Evolutionary conservation across 2,329 filamentous ascomycete species (phyloP), one percentile per base, ranked within the genome.

Genomic region (Cercospora sp.): DNA sequence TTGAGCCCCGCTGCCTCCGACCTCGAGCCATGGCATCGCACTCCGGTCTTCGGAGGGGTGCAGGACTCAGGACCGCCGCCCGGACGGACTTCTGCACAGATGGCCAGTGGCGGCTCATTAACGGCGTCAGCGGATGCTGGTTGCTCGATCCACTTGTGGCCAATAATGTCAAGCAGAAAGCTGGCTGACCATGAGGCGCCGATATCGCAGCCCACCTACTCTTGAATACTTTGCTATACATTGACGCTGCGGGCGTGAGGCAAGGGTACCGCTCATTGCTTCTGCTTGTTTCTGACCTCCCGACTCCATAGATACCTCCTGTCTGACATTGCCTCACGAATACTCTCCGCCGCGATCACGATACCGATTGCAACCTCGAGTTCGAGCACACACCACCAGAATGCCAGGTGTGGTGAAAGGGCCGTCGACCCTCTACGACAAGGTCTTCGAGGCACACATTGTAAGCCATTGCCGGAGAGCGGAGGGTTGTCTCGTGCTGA

Each of bases 381-480:
- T n/a, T 33, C 18, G 55, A 23, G 33, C 10, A 36, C 48, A 57
- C 31, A 59, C 28, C 9, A 30, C 61, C 63, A 69, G 61, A 58
- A 77, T 77, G 76, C 76, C 76, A 64, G 75, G 75, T 57, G 74
- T 73, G 30, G 71, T 77, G n/a, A 73, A 74, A 68, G 74, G 75
- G 36, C 76, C 76, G 30, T 70, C 65, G 57, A 75, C 74, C 60
- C 66, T 75, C 78, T 98, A 98, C 83, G 94, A 98, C 87, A 98
- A 98, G 89, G 94, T 98, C 81, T 91, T 98, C 77, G 88, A 92
- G 76, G 90, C 90, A 83, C 95, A 99, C 81, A 90, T 98, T 76
- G 94, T 72, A 60, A 67, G 71, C 33, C 23, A 33, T 16, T 42
- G 53, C 26, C 16, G 4, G 30, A 58, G 26, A 18, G 16, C 26